Evolutionary conservation across 2,329 filamentous ascomycete genomes (phyloP).

Genomic region (Fusarium buharicum): DNA sequence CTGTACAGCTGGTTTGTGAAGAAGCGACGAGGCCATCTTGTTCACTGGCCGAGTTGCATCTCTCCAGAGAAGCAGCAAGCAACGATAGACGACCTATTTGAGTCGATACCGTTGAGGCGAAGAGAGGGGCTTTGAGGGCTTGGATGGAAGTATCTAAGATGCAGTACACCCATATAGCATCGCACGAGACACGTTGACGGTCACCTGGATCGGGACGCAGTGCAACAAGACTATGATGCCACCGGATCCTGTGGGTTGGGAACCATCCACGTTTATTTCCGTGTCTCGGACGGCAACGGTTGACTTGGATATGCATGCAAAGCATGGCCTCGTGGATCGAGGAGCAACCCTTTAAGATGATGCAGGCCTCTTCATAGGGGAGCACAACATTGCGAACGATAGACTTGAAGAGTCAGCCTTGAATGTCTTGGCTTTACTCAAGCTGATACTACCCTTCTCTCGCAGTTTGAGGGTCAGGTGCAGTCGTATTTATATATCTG

Average conservation of each 20-base stretch:
- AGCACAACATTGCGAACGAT: slow-evolving; percentile 22
- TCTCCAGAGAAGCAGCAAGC: slow-evolving; percentile 42
- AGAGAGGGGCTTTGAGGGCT: slow-evolving; percentile 36
- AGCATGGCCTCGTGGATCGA: slow-evolving; percentile 37
- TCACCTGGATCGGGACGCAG: slow-evolving; percentile 41
- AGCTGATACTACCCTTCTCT: slow-evolving; percentile 11
- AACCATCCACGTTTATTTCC: slow-evolving; percentile 42
- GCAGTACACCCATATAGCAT: slow-evolving; percentile 14
- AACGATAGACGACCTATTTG: slow-evolving; percentile 39
- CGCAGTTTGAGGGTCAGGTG: slow-evolving; percentile 26
- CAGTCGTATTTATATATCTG: slow-evolving; percentile 23
- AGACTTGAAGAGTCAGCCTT: not conserved
- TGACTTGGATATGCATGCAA: slow-evolving; percentile 40
- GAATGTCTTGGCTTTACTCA: not conserved
- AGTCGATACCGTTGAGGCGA: slow-evolving; percentile 31
- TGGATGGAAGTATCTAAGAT: slow-evolving; percentile 21
- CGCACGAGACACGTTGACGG: slow-evolving; percentile 42
- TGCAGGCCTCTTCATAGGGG: slow-evolving; percentile 29
- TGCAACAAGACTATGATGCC: slow-evolving; percentile 40
- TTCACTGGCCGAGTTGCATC: slow-evolving; percentile 47
- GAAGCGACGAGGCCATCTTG: slow-evolving; percentile 48
- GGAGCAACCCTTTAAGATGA: slow-evolving; percentile 33
- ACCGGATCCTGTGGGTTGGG: slow-evolving; percentile 37
- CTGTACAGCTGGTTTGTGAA: slow-evolving; percentile 49
- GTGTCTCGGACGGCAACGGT: slow-evolving; percentile 39